Base-by-base conservation (phyloP, 805 yeast species). In the Diddensiella transvaalensis region DNA sequence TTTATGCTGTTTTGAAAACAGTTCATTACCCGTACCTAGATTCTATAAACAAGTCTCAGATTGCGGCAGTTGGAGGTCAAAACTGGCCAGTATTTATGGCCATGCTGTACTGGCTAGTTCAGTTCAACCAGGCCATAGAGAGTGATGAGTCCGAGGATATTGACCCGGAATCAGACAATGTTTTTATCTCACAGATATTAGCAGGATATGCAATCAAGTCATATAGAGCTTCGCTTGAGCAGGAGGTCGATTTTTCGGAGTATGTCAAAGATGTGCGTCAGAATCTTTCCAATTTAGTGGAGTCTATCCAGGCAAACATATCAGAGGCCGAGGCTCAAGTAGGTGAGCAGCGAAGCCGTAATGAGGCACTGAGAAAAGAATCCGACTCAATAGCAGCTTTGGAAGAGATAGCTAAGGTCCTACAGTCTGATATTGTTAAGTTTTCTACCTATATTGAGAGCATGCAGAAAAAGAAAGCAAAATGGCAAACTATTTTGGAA, bases 11-110 rank as follows among this genome's bases (percentile, higher is more conserved):
- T 17, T 68, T 89, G 57, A 83, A 79, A 60, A 73, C 73, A 32
- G 63, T 88, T 51, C 78, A 78, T 42, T 89, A 89, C 59, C 96
- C 97, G 1, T 87, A 83, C 62, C 65, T 87, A 49, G 95, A 85
- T 36, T 72, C 86, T 0, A 81, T 90, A 35, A 86, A 84, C 64
- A 83, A 89, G 60, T 83, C 93, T 0, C 95, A 87, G 61, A 82
- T 89, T 33, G 80, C 89, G 33, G 96, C 96, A 0, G 96, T 87
- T 10, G 96, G 96, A 3, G 95, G 96, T 2, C 81, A 84, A 42
- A 62, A 60, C 47, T 89, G 96, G 96, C 88, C 87, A 10, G 76
- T 77, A 4, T 86, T 87, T 55, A 64, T 89, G 37, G 96, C 93
- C 1, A 79, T 90, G 77, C 68, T 89, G 19, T 82, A 84, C 62